These are phyloP conservation scores for thale cress (Arabidopsis thaliana) DNA, from an alignment of 345 rosid genomes.

Conservation along the genomic window DNA sequence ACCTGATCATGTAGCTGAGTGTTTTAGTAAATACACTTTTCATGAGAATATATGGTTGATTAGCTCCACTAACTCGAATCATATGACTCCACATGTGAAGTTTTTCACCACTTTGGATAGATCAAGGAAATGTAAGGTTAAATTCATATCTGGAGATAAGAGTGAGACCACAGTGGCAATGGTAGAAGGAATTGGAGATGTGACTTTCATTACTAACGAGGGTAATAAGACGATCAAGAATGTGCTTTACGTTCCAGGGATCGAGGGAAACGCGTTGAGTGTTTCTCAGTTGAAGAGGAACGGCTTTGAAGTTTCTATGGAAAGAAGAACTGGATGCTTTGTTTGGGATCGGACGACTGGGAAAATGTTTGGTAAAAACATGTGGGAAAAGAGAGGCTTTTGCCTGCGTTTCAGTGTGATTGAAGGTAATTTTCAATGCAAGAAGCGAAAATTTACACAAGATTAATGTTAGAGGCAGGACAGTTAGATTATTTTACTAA, in stretches of 20 bases:
- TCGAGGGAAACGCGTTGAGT: neutral
- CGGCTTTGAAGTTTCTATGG: neutral
- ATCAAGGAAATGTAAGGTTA: neutral
- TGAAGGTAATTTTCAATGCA: no score
- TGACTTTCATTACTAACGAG: neutral
- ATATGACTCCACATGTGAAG: constrained; percentile 1
- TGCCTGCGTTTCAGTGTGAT: no score
- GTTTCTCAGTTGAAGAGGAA: neutral
- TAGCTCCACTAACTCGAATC: neutral
- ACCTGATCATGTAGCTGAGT: neutral
- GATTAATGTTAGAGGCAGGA: no score
- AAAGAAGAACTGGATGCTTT: no score
- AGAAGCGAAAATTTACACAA: no score
- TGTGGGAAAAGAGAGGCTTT: no score
- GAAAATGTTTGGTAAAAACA: no score
- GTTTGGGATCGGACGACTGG: no score
- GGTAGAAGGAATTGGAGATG: neutral
- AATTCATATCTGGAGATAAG: neutral
- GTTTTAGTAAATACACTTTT: no score
- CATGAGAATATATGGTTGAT: neutral
- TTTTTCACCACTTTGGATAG: neutral
- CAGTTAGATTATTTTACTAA: no score
- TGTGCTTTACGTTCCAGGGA: neutral
- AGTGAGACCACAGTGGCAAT: neutral
- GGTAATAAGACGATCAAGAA: neutral